Conservation (phyloP, 2,329 filamentous ascomycete species). For the Cytospora paraplurivora region DNA sequence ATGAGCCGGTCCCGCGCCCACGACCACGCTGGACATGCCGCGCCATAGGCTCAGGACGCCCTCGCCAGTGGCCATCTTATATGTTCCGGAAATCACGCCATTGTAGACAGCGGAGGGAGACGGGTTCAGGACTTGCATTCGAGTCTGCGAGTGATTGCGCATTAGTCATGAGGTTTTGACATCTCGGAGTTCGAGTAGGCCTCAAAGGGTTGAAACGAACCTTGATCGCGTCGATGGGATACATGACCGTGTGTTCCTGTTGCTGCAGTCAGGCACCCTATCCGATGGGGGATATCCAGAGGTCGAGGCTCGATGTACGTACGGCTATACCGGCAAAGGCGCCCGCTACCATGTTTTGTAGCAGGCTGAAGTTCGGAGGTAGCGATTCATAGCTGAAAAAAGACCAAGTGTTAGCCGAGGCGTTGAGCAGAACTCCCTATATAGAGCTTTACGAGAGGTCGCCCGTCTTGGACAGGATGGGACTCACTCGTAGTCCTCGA, state of each 20-base stretch:
- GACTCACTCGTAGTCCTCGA: slow-evolving; percentile 64
- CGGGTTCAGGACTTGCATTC: slow-evolving; percentile 95
- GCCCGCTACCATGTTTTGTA: slow-evolving; percentile 93
- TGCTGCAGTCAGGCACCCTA: slow-evolving; percentile 19
- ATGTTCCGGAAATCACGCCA: slow-evolving; percentile 87
- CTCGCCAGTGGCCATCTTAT: slow-evolving; percentile 88
- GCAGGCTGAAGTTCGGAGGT: slow-evolving; percentile 89
- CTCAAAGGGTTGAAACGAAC: slow-evolving; percentile 49
- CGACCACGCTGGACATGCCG: slow-evolving; percentile 92
- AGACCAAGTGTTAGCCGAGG: slow-evolving; percentile 28
- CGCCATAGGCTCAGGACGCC: slow-evolving; percentile 92
- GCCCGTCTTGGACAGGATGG: neutral
- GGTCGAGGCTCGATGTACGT: slow-evolving; percentile 41
- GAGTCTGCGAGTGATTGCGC: slow-evolving; percentile 63
- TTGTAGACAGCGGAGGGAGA: slow-evolving; percentile 79
- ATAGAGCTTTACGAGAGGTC: neutral
- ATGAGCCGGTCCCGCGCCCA: slow-evolving; percentile 96
- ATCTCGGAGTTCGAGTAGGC: slow-evolving; percentile 29
- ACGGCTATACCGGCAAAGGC: slow-evolving; percentile 96
- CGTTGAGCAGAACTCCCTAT: neutral
- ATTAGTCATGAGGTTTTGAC: slow-evolving; percentile 8
- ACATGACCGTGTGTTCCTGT: slow-evolving; percentile 98
- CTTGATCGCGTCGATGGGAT: slow-evolving; percentile 97
- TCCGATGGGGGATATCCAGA: slow-evolving; percentile 28
- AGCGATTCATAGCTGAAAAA: slow-evolving; percentile 78